Base-by-base conservation (phyloP, 202 grass and related monocot species). In the Musa balbisiana region DNA sequence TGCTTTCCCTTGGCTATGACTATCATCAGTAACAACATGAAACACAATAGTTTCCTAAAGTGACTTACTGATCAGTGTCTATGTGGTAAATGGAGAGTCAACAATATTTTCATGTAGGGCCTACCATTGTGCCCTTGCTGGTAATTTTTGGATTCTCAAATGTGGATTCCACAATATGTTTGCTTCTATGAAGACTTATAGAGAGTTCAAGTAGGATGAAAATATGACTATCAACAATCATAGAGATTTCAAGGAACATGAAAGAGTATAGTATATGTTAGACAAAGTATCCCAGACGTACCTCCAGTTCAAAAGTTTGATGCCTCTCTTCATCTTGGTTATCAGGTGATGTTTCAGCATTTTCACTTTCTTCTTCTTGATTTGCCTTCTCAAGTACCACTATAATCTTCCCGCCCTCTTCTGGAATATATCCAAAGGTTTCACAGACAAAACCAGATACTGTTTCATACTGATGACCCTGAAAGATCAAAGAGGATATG, bases 361-460 rank as follows among this genome's bases (percentile, higher is more conserved):
- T 81, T 55, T 89, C 87, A 84, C 19, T 85, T 17, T 88, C 84
- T 72, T 90, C 89, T 83, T 90, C 83, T 64, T 79, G 73, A 29
- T 85, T 86, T 43, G 82, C 78, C 82, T 94, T 99, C 67, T 90
- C 91, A 54, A 99, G 81, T 85, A 92, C 87, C 22, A 92, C 85
- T 66, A 86, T 74, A 62, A 90, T 90, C 80, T 87, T 99, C 2
- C 55, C 85, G 81, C 95, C 91, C 84, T 92, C 85, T 88, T 92
- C 84, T 77, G 91, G 91, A 76, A 99, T 92, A 82, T 95, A 99
- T 71, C 91, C 95, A 84, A 95, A 99, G 25, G 83, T 88, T 80
- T 85, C 95, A 71, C 95, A 95, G 53, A 99, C 89, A 88, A 99
- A 99, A 82, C 95, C 91, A 73, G 89, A 99, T 49, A 95, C 91